Conservation (phyloP, 1,139 yeast species). For the Saccharomyces hybrid region DNA sequence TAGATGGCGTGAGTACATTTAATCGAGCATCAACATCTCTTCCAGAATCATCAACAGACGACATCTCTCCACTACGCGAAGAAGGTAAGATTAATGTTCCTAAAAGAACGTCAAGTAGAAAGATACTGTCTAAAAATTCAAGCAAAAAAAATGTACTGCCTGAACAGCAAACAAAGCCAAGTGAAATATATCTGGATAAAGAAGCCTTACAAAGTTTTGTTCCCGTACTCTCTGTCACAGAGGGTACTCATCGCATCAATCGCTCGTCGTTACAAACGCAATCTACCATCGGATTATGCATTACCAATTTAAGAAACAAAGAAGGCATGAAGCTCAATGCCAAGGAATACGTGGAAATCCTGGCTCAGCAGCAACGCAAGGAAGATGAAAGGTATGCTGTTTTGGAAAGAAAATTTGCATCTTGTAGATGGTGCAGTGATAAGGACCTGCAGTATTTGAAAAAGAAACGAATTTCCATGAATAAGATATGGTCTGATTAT, state of each 20-base stretch:
- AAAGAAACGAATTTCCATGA: constrained; percentile 2
- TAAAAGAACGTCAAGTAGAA: not conserved
- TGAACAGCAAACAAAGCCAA: not conserved
- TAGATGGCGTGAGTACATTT: not conserved
- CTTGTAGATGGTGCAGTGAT: constrained; percentile 4
- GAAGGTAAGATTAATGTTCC: not conserved
- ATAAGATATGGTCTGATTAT: constrained; percentile 5
- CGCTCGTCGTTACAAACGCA: not conserved
- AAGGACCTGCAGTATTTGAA: constrained; percentile 2
- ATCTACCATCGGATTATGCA: not conserved
- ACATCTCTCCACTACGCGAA: not conserved
- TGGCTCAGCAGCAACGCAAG: not conserved
- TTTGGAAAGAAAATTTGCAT: constrained; percentile 2
- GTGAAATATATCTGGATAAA: not conserved
- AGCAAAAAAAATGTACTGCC: not conserved
- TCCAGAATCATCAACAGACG: not conserved
- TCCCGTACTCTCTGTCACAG: not conserved
- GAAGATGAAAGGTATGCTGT: constrained; percentile 4
- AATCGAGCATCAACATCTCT: not conserved
- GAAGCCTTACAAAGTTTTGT: not conserved
- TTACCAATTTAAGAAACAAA: not conserved
- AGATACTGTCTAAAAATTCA: not conserved
- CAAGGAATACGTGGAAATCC: constrained; percentile 1
- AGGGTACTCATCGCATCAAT: not conserved
- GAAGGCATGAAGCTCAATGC: not conserved